Base-by-base conservation (phyloP, 2,329 filamentous ascomycete species). In the Fusarium verticillioides region DNA sequence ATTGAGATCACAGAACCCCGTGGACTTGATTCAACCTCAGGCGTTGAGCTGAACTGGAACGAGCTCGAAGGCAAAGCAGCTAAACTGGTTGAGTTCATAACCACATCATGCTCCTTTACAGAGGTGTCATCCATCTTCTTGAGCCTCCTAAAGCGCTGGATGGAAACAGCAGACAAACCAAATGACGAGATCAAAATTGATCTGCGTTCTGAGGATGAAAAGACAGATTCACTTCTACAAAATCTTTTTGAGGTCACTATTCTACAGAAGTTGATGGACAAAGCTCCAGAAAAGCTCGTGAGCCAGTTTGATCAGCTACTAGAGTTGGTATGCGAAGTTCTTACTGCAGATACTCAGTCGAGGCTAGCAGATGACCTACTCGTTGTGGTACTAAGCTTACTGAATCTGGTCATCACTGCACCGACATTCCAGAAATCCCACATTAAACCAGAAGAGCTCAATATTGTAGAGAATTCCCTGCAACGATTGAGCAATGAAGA, bases 261-360 rank as follows among this genome's bases (percentile, higher is more conserved):
- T 2, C 84, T 94, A 12, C 90, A 93, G 75, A 87, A 86, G 39
- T 86, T 94, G 81, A 89, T 94, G 80, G 87, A 89, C 30, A 86
- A 84, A 50, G 87, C 91, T 50, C 87, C 90, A 2, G 88, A 91
- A 28, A 90, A 89, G 69, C 85, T 94, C 18, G 87, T 92, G 36
- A 87, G 86, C 37, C 88, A 90, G 63, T 91, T 92, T 5, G 87
- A 87, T 47, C 90, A 93, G 73, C 85, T 93, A 11, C 82, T 94
- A 4, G 87, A 90, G 50, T 85, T 95, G 4, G 87, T 92, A 54
- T 84, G 85, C 57, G 87, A 92, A 62, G 85, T 94, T 1, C 79
- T 94, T 3, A 80, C 82, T 9, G 84, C 84, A 21, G 84, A 86
- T 37, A 80, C 84, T 11, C 81, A 82, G 8, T 81, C 83, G 1